Percentiles rank a stretch among this genome's conserved stretches.
phyloP scores from a whole-genome alignment of 306 rosid species.

The Datisca glomerata region DNA sequence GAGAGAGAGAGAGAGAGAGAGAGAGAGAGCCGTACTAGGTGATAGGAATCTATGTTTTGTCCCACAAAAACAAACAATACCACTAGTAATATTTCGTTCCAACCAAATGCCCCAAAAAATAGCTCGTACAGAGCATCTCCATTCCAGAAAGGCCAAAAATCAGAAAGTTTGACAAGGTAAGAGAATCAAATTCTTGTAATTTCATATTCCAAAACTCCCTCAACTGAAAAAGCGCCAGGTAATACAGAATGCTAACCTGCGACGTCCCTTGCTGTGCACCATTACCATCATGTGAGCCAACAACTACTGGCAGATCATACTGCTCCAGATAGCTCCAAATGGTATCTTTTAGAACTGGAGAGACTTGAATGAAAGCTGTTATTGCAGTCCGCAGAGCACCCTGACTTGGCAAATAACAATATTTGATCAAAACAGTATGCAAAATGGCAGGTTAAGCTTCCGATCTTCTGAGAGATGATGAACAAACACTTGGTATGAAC shows the following conservation, averaged over 20 bases:
- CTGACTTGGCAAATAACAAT: conserved; percentile 24
- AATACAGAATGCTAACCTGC: conserved; percentile 60
- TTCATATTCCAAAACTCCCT: too few species aligned
- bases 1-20: too few species aligned
- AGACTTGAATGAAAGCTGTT: conserved; percentile 58
- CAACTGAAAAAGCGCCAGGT: too few species aligned
- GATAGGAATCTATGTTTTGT: too few species aligned
- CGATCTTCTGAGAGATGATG: conserved; percentile 14
- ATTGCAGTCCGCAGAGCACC: conserved; percentile 92
- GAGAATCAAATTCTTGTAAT: too few species aligned
- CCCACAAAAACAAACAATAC: too few species aligned
- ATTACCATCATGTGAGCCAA: conserved; percentile 55
- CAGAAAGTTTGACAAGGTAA: too few species aligned
- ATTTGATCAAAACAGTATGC: conserved; percentile 17
- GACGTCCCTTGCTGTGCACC: conserved; percentile 46
- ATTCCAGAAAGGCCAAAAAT: too few species aligned
- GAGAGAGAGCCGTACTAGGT: too few species aligned
- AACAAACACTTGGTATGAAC: conserved; percentile 11
- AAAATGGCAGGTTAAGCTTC: conserved; percentile 14
- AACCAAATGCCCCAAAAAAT: too few species aligned
- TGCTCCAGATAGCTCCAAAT: conserved; percentile 93
- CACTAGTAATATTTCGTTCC: too few species aligned
- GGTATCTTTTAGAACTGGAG: conserved; percentile 61
- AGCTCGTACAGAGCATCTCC: too few species aligned
- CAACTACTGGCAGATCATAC: conserved; percentile 94